Conservation (phyloP, 2,329 filamentous ascomycete genomes). For the Piedraia hortae region DNA sequence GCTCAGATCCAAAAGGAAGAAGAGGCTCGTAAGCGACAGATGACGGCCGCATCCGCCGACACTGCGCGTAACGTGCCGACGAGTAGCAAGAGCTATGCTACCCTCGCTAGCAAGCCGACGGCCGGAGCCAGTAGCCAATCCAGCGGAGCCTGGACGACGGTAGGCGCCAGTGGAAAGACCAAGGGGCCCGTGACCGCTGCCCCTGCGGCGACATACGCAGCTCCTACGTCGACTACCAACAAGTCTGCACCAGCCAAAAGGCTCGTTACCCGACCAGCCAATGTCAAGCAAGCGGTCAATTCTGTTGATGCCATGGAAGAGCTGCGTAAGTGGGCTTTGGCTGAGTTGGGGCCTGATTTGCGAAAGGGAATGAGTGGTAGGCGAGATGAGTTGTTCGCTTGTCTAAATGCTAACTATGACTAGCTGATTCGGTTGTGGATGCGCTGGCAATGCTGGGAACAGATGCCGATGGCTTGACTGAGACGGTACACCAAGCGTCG, state of each 20-base stretch:
- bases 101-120: constrained; percentile 52
- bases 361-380: constrained; percentile 39
- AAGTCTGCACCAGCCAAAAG: too few species aligned
- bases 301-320: constrained; percentile 51
- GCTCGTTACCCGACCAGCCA: too few species aligned
- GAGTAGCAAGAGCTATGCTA: constrained; percentile 60
- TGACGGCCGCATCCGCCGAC: constrained; percentile 24
- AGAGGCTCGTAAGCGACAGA: constrained; percentile 61
- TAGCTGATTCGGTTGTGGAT: constrained; percentile 57
- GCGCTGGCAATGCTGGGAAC: constrained; percentile 48
- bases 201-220: constrained; percentile 16
- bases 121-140: constrained; percentile 26
- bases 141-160: constrained; percentile 63
- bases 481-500: constrained; percentile 65
- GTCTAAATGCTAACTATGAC: constrained; percentile 1
- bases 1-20: constrained; percentile 95
- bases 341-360: constrained; percentile 48
- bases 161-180: constrained; percentile 76
- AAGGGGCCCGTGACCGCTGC: constrained; percentile 28
- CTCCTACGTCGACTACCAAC: constrained; percentile 20
- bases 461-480: constrained; percentile 59
- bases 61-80: constrained; percentile 18
- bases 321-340: constrained; percentile 76
- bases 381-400: constrained; percentile 4
- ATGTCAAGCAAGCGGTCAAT: constrained; percentile 13